Evolutionary conservation across 345 rosid genomes (phyloP), one percentile per base, ranked within the genome.

Genomic region (Mangifera indica): DNA sequence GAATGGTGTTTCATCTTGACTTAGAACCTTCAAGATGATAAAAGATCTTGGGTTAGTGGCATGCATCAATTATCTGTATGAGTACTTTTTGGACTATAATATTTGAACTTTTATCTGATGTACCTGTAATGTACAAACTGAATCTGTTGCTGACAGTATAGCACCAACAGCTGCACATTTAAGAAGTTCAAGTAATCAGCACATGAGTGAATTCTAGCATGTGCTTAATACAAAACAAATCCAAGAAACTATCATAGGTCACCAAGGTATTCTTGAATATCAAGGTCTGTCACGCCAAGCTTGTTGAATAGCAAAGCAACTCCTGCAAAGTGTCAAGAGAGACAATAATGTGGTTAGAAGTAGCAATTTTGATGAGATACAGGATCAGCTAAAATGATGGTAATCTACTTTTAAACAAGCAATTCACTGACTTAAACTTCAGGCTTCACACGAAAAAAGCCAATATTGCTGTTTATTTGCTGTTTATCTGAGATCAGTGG

Each of bases 101-200:
- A 9, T 10, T 22, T 10, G 21, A 2, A 49, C 11, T 42, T 45
- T 57, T 14, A 58, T 59, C 22, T 17, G 32, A 63, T 21, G 53
- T 68, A 88, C 96, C 92, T 88, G 91, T 74, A 90, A 83, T 24
- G 93, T 90, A 78, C 96, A 90, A 24, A 90, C 96, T 29, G 93
- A 85, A 76, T 90, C 93, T 11, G 96, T 90, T 24, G 93, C 96
- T 13, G 96, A 88, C 46, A 88, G 42, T 78, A 90, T 90, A 46
- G 93, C 88, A 58, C 93, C 96, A 20, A 88, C 51, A 53, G 96
- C 96, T 90, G 87, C 76, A 77, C 25, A 55, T 42, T 21, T 0
- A 63, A 29, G 67, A 72, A 57, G 46, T 51, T 54, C 42, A 60
- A 51, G 45, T 6, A 53, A 68, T 78, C 65, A 80, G 32, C 25